phyloP scores from a whole-genome alignment of 768 basidiomycete genomes.

The Brasilioporus rufonigricans region DNA sequence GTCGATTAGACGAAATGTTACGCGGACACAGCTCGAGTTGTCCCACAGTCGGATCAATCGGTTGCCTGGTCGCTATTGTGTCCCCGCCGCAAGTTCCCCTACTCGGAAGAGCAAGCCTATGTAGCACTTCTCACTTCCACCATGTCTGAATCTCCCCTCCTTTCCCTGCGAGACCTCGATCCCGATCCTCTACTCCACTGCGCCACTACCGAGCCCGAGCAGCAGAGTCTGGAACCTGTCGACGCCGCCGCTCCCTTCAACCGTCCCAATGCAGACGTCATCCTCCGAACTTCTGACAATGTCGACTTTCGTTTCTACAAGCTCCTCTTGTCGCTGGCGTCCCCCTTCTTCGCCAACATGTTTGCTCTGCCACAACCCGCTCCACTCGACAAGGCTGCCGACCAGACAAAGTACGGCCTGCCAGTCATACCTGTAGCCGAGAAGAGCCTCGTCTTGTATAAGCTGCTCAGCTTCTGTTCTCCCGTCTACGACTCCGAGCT shows the following conservation, averaged over 20 bases:
- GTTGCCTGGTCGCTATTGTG: constrained; percentile 4
- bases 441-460: constrained; percentile 38
- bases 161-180: constrained; percentile 7
- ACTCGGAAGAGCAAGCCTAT: constrained; percentile 9
- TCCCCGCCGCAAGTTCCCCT: constrained; percentile 3
- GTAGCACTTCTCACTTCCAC: constrained; percentile 3
- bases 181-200: neutral
- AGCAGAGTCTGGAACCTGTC: constrained; percentile 11
- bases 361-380: constrained; percentile 49
- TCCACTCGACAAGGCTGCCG: constrained; percentile 25
- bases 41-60: constrained; percentile 11
- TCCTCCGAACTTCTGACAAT: constrained; percentile 53
- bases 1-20: no score
- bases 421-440: constrained; percentile 51
- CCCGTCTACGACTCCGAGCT: constrained; percentile 40
- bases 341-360: constrained; percentile 56
- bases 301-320: constrained; percentile 55
- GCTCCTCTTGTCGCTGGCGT: constrained; percentile 51
- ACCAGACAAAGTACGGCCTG: constrained; percentile 33
- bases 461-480: constrained; percentile 47
- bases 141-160: constrained; percentile 17
- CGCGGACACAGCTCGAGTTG: no score
- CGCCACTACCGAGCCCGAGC: constrained; percentile 2
- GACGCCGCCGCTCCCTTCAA: constrained; percentile 45
- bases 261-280: constrained; percentile 47